These are phyloP conservation scores for Microthlaspi erraticum DNA, from an alignment of 345 rosid species.

Conservation along the genomic window DNA sequence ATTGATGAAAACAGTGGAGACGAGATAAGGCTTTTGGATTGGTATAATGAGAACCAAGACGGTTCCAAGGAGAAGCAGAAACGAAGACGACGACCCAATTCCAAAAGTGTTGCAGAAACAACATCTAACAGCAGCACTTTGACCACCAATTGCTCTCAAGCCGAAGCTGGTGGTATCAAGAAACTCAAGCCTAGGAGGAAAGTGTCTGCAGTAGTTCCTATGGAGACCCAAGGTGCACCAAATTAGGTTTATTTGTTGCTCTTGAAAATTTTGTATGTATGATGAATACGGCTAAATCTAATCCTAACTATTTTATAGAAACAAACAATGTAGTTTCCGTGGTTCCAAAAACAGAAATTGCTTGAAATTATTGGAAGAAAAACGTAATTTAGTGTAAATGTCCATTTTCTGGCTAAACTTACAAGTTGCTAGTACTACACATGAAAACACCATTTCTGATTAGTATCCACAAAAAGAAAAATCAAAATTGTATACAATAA, in stretches of 20 bases:
- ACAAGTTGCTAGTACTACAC: background rate
- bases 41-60: conserved; percentile 11
- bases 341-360: conserved; percentile 18
- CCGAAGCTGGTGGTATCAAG: conserved; percentile 28
- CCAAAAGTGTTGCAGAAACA: conserved; percentile 29
- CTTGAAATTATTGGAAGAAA: background rate
- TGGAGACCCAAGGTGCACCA: conserved; percentile 31
- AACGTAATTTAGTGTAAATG: background rate
- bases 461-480: conserved; percentile 9
- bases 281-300: conserved; percentile 2
- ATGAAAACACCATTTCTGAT: conserved; percentile 4
- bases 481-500: conserved; percentile 21
- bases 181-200: conserved; percentile 43
- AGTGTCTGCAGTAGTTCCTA: conserved; percentile 38
- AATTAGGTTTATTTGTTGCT: conserved; percentile 23
- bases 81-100: conserved; percentile 6
- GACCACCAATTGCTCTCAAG: conserved; percentile 22
- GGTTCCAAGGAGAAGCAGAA: conserved; percentile 17
- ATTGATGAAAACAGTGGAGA: conserved; percentile 28
- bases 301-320: conserved; percentile 3
- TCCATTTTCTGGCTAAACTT: background rate
- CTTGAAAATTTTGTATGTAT: conserved; percentile 33
- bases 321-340: background rate
- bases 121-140: conserved; percentile 20
- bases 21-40: conserved; percentile 27